Evolutionary conservation across 352 stramenopile species (phyloP).

Genomic region (Albugo laibachii): DNA sequence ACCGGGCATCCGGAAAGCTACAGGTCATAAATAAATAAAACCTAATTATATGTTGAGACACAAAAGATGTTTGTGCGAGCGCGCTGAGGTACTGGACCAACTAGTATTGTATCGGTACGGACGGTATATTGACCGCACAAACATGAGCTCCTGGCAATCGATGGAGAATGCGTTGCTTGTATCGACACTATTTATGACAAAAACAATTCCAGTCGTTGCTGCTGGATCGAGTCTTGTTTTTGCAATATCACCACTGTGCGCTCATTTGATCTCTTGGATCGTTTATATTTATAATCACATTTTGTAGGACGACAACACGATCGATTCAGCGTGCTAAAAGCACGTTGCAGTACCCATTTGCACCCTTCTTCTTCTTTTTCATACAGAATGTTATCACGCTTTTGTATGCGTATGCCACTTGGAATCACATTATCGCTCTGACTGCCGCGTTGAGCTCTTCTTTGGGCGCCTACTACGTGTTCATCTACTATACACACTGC

Average conservation of each 20-base stretch:
- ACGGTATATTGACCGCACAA: background rate
- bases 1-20: too few species aligned
- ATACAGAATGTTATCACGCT: conserved; percentile 68
- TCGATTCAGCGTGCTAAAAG: conserved; percentile 40
- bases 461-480: conserved; percentile 48
- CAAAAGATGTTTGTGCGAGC: too few species aligned
- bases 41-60: too few species aligned
- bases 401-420: conserved; percentile 42
- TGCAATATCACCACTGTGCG: conserved; percentile 39
- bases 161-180: conserved; percentile 43
- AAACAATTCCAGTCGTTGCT: conserved; percentile 37
- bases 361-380: conserved; percentile 73
- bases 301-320: conserved; percentile 27
- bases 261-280: background rate
- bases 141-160: conserved; percentile 31
- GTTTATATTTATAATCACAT: too few species aligned
- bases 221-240: conserved; percentile 42
- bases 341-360: conserved; percentile 60
- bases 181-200: conserved; percentile 39
- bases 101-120: too few species aligned
- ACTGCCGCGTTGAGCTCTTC: conserved; percentile 32
- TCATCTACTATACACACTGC: conserved; percentile 39
- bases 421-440: conserved; percentile 31
- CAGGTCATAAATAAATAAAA: too few species aligned
- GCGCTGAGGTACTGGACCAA: too few species aligned